phyloP scores from a whole-genome alignment of 495 filamentous ascomycete species.

The Podospora sp. region DNA sequence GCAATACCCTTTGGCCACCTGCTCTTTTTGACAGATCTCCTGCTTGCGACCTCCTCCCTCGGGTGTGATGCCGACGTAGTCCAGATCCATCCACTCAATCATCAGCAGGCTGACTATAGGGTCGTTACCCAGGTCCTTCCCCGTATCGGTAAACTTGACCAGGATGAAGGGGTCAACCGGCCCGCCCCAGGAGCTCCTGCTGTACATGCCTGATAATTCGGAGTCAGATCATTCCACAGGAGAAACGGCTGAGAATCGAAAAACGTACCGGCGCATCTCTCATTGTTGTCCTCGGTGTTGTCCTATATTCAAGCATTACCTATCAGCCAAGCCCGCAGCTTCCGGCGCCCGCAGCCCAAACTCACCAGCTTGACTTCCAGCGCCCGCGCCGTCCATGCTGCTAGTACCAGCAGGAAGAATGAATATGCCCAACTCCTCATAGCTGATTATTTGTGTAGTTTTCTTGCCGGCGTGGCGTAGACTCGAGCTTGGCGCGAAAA shows the following conservation, averaged over 20 bases:
- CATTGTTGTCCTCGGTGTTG: conserved; percentile 72
- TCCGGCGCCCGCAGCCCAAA: not conserved
- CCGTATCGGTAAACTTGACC: conserved; percentile 71
- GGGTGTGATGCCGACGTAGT: conserved; percentile 67
- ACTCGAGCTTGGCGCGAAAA: not conserved
- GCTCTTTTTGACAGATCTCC: conserved; percentile 74
- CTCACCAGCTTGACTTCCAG: conserved; percentile 61
- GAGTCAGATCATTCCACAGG: not conserved
- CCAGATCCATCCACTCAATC: conserved; percentile 89
- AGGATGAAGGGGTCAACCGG: conserved; percentile 85
- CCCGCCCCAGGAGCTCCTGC: conserved; percentile 85
- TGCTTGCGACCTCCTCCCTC: conserved; percentile 53
- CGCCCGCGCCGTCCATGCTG: conserved; percentile 60
- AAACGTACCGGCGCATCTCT: conserved; percentile 72
- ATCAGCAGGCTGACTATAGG: conserved; percentile 83
- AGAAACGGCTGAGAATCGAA: not conserved
- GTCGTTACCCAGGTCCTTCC: conserved; percentile 60
- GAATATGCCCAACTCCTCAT: conserved; percentile 48
- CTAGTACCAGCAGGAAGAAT: conserved; percentile 51
- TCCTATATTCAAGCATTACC: conserved; percentile 49
- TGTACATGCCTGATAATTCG: conserved; percentile 80
- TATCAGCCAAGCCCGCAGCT: not conserved
- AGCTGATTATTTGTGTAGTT: conserved; percentile 5
- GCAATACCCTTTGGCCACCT: conserved; percentile 70
- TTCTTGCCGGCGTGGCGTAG: conserved; percentile 22